Percentiles rank a stretch among this genome's conserved stretches.
phyloP scores from a whole-genome alignment of 768 basidiomycete genomes.

The Cyclocybe cylindracea region DNA sequence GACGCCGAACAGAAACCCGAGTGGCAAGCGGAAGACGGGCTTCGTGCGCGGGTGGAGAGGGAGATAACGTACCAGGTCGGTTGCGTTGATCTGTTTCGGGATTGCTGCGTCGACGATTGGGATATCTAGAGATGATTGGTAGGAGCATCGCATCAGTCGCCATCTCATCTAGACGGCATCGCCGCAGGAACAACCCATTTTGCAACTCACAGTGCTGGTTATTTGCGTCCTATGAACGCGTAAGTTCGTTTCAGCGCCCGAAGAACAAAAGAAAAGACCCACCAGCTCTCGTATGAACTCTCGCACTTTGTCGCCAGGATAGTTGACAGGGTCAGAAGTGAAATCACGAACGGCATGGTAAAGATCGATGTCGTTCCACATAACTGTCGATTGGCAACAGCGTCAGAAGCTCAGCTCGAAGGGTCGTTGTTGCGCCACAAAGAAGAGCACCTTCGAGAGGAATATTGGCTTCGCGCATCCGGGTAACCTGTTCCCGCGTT shows the following conservation, averaged over 20 bases:
- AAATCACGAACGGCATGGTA: conserved; percentile 72
- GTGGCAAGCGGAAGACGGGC: conserved; percentile 1
- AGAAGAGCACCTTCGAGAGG: conserved; percentile 65
- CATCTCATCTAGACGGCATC: conserved; percentile 6
- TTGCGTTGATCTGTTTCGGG: conserved; percentile 54
- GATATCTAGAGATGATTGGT: conserved; percentile 43
- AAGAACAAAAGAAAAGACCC: conserved; percentile 17
- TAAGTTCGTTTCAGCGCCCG: too few relatives aligned
- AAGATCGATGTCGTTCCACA: conserved; percentile 81
- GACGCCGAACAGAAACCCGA: not conserved
- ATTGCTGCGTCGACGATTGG: conserved; percentile 72
- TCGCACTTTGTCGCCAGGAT: conserved; percentile 53
- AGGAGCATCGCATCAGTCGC: not conserved
- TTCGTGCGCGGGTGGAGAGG: not conserved
- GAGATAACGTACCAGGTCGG: conserved; percentile 55
- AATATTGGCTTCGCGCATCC: conserved; percentile 64
- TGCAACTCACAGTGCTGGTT: conserved; percentile 17
- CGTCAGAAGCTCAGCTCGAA: conserved; percentile 1
- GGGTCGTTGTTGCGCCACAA: not conserved
- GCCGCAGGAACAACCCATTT: conserved; percentile 26
- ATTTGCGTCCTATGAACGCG: conserved; percentile 8
- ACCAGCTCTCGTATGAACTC: conserved; percentile 60
- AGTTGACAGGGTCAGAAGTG: conserved; percentile 65
- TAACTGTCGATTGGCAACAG: conserved; percentile 41
- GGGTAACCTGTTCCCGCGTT: conserved; percentile 51